Conservation (phyloP, 1,139 yeast genomes). For the Yamadazyma atmosphaerica region DNA sequence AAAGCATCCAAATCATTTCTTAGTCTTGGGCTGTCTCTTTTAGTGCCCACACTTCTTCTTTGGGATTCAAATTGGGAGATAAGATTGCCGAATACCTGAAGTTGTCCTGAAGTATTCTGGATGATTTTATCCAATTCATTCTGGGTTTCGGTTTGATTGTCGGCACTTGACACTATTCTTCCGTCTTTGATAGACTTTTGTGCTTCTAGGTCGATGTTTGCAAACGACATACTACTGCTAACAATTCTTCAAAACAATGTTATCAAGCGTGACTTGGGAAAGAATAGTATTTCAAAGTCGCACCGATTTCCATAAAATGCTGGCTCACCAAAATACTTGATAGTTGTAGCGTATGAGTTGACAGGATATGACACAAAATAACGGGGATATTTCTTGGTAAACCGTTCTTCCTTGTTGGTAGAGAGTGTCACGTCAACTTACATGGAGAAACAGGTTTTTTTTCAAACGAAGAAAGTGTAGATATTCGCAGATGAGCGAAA, state of each 20-base stretch:
- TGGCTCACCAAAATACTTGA: no score
- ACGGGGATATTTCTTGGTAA: no score
- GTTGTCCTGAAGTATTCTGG: slow-evolving; percentile 37
- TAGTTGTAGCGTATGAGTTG: no score
- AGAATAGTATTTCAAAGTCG: no score
- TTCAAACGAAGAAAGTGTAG: neutral
- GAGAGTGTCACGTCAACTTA: neutral
- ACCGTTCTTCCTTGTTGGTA: neutral
- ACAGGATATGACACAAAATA: no score
- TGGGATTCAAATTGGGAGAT: slow-evolving; percentile 51
- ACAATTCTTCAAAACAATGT: no score
- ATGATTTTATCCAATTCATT: slow-evolving; percentile 36
- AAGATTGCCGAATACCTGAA: slow-evolving; percentile 51
- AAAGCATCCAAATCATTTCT: slow-evolving; percentile 41
- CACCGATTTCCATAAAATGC: neutral
- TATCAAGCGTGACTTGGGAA: no score
- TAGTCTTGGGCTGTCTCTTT: slow-evolving; percentile 46
- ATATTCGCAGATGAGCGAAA: no score
- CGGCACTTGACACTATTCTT: slow-evolving; percentile 12
- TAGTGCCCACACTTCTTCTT: slow-evolving; percentile 53
- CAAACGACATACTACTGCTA: slow-evolving; percentile 55
- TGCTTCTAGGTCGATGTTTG: slow-evolving; percentile 58
- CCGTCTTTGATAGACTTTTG: slow-evolving; percentile 27
- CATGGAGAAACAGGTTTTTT: no score
- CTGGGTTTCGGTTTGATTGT: slow-evolving; percentile 9